A percentile compares a stretch with the other conserved stretches of the same genome.
Evolutionary conservation across 768 basidiomycete genomes (phyloP).

Genomic region (Gloeophyllum trabeum): DNA sequence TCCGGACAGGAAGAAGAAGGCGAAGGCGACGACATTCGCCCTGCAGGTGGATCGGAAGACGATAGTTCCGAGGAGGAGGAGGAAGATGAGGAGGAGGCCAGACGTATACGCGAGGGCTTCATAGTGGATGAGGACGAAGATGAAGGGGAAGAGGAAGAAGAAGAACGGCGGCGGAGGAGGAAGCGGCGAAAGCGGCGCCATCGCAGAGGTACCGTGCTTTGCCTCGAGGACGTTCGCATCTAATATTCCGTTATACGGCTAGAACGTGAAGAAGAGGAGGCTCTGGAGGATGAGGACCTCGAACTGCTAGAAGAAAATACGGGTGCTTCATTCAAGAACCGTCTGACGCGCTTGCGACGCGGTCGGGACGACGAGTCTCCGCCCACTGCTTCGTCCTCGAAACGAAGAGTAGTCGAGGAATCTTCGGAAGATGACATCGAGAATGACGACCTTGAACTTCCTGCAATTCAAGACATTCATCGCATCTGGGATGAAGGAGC

Average conservation of each 20-base stretch:
- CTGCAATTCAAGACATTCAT: slow-evolving; percentile 47
- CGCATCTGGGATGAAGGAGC: slow-evolving; percentile 76
- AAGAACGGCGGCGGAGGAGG: slow-evolving; percentile 41
- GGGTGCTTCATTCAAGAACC: slow-evolving; percentile 65
- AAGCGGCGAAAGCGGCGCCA: slow-evolving; percentile 63
- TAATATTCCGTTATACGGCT: slow-evolving; percentile 5
- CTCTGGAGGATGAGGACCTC: slow-evolving; percentile 77
- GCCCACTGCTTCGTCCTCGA: slow-evolving; percentile 49
- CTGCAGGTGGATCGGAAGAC: slow-evolving; percentile 36
- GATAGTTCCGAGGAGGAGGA: slow-evolving; percentile 88
- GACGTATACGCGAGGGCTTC: slow-evolving; percentile 75
- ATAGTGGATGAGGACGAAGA: slow-evolving; percentile 90
- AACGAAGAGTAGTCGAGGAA: slow-evolving; percentile 46
- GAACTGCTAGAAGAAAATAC: slow-evolving; percentile 81
- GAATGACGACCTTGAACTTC: slow-evolving; percentile 37
- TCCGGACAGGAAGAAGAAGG: slow-evolving; percentile 30
- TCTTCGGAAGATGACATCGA: slow-evolving; percentile 73
- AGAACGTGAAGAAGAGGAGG: slow-evolving; percentile 48
- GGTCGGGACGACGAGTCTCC: slow-evolving; percentile 57
- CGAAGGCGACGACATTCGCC: slow-evolving; percentile 46
- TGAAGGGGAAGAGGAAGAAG: slow-evolving; percentile 61
- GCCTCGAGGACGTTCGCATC: too few species aligned
- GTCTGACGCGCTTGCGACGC: slow-evolving; percentile 66
- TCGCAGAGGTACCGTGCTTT: slow-evolving; percentile 35
- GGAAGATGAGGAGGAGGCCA: slow-evolving; percentile 83